Evolutionary conservation across 305 asterid genomes (phyloP).

Genomic region (Solanum hybrid): DNA sequence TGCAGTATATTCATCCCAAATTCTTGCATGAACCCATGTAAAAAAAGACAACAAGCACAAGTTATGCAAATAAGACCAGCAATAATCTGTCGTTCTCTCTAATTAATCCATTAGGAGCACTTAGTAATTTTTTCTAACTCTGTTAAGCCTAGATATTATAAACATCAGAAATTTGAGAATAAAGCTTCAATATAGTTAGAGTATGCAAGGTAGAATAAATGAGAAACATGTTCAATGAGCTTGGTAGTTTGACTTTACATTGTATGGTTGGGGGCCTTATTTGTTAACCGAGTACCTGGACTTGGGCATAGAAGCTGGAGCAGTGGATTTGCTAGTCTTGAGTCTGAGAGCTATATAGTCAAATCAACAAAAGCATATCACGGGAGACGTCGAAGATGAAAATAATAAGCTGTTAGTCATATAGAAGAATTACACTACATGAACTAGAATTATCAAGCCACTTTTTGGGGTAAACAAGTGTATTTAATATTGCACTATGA

Average conservation of each 20-base stretch:
- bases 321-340: conserved; percentile 5
- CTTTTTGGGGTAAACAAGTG: background rate
- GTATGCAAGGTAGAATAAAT: background rate
- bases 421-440: background rate
- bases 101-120: background rate
- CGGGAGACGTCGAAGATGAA: background rate
- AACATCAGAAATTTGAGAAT: background rate
- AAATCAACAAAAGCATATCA: conserved; percentile 1
- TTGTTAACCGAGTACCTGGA: conserved; percentile 1
- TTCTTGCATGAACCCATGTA: background rate
- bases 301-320: conserved; percentile 3
- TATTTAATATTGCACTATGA: background rate
- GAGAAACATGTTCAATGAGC: background rate
- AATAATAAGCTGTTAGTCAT: background rate
- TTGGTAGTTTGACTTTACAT: background rate
- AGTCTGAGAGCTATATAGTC: background rate
- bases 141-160: background rate
- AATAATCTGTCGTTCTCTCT: background rate
- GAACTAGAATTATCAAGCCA: background rate
- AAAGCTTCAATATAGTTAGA: background rate
- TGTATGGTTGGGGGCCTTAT: background rate
- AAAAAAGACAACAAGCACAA: background rate
- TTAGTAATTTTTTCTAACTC: background rate
- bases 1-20: no score
- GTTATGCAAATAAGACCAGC: background rate